Evolutionary conservation across 1,284 basidiomycete genomes (phyloP), one percentile per base, ranked within the genome.

Genomic region (Boletus sp.): DNA sequence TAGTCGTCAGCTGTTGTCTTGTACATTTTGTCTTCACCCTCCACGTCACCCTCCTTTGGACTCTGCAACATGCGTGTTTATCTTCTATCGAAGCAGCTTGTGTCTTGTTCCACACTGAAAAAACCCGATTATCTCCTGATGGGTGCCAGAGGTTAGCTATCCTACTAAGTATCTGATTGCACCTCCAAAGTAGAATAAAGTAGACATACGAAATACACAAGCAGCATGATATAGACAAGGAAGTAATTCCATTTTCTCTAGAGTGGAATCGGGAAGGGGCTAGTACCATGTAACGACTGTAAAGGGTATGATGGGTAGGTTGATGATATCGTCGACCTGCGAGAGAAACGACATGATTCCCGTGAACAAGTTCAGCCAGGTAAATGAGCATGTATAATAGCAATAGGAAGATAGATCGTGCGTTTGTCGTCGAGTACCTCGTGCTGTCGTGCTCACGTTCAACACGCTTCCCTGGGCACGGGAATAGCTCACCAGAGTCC

Each of bases 311-410:
- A 44, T 33, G 19, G 14, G 30, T 51, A 19, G 33, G 41, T 41
- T 35, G 50, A 41, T 50, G 59, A 66, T 67, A 64, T 68, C 44
- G 46, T 64, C 62, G 64, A 44, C 62, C 62, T 52, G 61, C 62
- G 60, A 65, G 39, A 50, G 51, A 64, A 60, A 67, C 51, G 56
- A 57, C 41, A 53, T 52, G 45, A 46, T 62, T 56, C 59, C 64
- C 49, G 46, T 61, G 46, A 45, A 47, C 33, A 49, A 54, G 56
- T 59, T 65, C 57, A 66, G 64, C 62, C 54, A 64, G 54, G 50
- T 60, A 66, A 52, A 66, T 68, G 49, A 54, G 54, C 57, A 62
- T 66, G 66, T 57, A 62, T 55, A 49, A 65, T 65, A 68, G 60
- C 64, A 57, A 55, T 58, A 54, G 59, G 50, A 50, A 52, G 59